Evolutionary conservation across 2,329 filamentous ascomycete species (phyloP), one percentile per base, ranked within the genome.

Genomic region (Penicillium sumatraense): DNA sequence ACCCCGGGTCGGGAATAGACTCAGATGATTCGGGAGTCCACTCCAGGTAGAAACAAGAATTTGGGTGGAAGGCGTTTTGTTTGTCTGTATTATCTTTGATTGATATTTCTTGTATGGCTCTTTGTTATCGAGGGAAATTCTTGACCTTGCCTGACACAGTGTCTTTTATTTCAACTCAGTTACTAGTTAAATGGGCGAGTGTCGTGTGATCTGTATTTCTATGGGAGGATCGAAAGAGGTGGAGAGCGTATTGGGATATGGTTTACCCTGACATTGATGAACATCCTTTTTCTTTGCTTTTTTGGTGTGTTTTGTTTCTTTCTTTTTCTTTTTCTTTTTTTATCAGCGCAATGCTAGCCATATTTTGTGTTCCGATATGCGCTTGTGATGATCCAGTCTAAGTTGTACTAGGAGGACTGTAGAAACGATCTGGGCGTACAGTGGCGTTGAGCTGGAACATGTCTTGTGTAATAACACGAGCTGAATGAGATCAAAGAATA

Each of bases 1-100:
- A 51, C 57, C 4, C 56, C 54, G 33, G 46, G 62, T 56, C 33
- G 61, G 54, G 42, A 64, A 67, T 56, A 70, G 71, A 44, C 5
- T 40, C 31, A 49, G 16, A n/a, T 31, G 16, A 7, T 18, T n/a
- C 6, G 23, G 26, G 33, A 8, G 26, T n/a, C 1, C 13, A 27
- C 20, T 6, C n/a, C n/a, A 27, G 48, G 16, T 55, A 58, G 50
- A 56, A 29, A 4, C n/a, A n/a, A 50, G 44, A 52, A 42, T 26
- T 26, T 11, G 47, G 41, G 51, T 26, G 57, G 40, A 59, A 49
- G 60, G 60, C 52, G 51, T 63, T 16, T 26, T 9, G 7, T 26
- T 44, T 10, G 50, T 20, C 6, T 26, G n/a, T n/a, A n/a, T n/a
- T n/a, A n/a, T n/a, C n/a, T n/a, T n/a, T 49, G 23, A 21, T 18